Evolutionary conservation across 2,329 filamentous ascomycete species (phyloP), one percentile per base, ranked within the genome.

Genomic region (Erysiphe neolycopersici): DNA sequence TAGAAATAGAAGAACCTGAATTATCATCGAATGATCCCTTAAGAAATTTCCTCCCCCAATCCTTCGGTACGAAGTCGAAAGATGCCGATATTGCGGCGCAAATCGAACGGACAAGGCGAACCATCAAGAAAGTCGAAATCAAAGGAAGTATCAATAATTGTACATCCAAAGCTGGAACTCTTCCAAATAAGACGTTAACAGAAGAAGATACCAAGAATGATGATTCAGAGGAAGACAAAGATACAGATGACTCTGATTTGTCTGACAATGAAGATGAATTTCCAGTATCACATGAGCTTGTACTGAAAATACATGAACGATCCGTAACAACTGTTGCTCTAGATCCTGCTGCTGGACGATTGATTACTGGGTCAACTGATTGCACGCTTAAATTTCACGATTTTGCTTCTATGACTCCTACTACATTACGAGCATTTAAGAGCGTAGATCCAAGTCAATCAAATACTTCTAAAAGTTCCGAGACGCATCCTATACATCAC

Each of bases 371-470:
- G 18, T 94, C 85, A 5, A 79, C 78, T 47, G 89, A 98, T 60
- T 91, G 84, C 59, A 81, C 74, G 1, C 64, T 95, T 53, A 95
- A 94, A 57, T 67, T 98, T 16, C 84, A 94, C 62, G 87, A 98
- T 58, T 92, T 98, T 58, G 75, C 85, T 2, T 81, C 85, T 40
- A 91, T 98, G 78, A 94, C 87, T 0, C 83, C 85, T 1, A 89
- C 84, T 5, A 95, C 89, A 0, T 69, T 98, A 43, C 79, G 87
- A 52, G 83, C 89, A 0, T 98, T 98, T 67, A 84, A 83, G 55
- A 85, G 77, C 9, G 68, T 95, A 41, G 87, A 98, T 56, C 87
- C 89, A 0, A 85, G 77, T 52, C 72, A 75, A 43, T 72, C 74
- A 26, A 93, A 91, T 57, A 60, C 67, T 38, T 69, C 73, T 14